Evolutionary conservation across 2,329 filamentous ascomycete species (phyloP), one percentile per base, ranked within the genome.

Genomic region (Xylariomycetidae sp.): DNA sequence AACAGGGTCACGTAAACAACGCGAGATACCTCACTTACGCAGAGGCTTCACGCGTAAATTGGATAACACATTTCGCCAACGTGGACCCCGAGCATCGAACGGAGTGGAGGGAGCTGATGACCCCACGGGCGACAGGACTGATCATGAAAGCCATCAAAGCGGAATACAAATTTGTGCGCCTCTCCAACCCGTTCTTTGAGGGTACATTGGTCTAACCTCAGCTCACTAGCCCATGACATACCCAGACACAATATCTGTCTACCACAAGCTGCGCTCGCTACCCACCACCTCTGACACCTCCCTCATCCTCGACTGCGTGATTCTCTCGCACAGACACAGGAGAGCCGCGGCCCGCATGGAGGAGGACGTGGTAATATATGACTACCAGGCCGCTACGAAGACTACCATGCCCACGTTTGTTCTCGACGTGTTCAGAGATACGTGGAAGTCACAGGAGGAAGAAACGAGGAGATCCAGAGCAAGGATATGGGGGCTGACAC

Each of bases 91-190:
- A 61, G 18, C 70, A 89, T 44, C 66, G 67, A 36, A 57, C 66
- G 26, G 65, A 75, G 40, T 95, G 88, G 88, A 59, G 63, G 11
- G 72, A 82, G 30, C 64, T 94, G 25, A 76, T 85, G 64, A 80
- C 73, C 11, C 78, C 82, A 0, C 71, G 64, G 16, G 72, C 74
- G 1, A 66, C 80, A 13, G 88, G 89, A 0, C 57, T 95, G 36
- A 92, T 95, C 38, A 61, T 95, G 52, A 75, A 79, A 49, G 87
- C 80, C 47, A 88, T 95, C 46, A 83, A 74, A 48, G 81, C 85
- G 0, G 82, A 94, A 46, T 95, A 84, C 61, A 95, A 95, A 64
- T 88, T 94, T 63, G 87, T 92, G 56, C 44, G 82, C 25, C n/a
- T n/a, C n/a, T n/a, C n/a, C n/a, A n/a, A n/a, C 20, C 20, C 20